Evolutionary conservation across 257 asterid genomes (phyloP).

Genomic region (Leptodermis oblonga): DNA sequence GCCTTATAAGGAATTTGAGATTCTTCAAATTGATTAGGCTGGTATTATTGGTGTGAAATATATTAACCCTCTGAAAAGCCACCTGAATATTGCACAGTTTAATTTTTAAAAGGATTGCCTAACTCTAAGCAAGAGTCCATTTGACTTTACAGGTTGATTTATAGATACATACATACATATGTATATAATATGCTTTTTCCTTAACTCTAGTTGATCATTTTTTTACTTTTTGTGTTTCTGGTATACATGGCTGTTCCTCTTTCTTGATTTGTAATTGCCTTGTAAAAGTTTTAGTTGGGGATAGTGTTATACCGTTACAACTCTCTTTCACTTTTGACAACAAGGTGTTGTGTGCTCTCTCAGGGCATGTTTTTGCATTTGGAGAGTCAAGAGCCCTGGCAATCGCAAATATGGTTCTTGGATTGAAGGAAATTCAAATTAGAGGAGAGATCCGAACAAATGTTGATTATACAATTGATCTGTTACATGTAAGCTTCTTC

Average conservation of each 20-base stretch:
- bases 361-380: constrained; percentile 98
- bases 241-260: not conserved
- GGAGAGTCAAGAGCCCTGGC: constrained; percentile 99
- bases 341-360: constrained; percentile 18
- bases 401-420: constrained; percentile 99
- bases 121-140: not conserved
- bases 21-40: not conserved
- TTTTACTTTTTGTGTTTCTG: not conserved
- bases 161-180: too few species aligned
- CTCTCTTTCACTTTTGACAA: not conserved
- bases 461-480: constrained; percentile 98
- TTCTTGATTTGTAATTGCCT: not conserved
- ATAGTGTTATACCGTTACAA: not conserved
- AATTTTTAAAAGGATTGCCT: not conserved
- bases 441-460: constrained; percentile 99
- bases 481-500: constrained; percentile 71
- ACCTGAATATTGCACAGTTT: not conserved
- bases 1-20: not conserved
- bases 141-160: not conserved
- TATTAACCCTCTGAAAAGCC: not conserved
- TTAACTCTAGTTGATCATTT: not conserved
- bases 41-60: not conserved
- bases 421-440: constrained; percentile 96
- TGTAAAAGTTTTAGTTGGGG: not conserved
- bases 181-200: not conserved